A percentile compares a stretch with the other conserved stretches of the same genome.
phyloP scores from a whole-genome alignment of 495 filamentous ascomycete species.

The Lasiosphaeris hirsuta region DNA sequence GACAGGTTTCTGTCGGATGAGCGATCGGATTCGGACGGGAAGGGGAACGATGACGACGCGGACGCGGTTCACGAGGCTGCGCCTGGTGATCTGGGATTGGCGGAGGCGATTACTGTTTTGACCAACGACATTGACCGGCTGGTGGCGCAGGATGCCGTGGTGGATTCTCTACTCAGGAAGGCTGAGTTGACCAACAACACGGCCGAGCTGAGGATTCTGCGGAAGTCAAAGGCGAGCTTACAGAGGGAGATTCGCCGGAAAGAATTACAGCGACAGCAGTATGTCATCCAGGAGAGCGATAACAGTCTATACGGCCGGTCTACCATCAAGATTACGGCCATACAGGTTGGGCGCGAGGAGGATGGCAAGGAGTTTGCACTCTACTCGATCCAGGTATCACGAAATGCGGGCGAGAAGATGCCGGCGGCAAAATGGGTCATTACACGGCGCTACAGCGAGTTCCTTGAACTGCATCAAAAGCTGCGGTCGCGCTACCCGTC shows the following conservation, averaged over 20 bases:
- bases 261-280: constrained; percentile 94
- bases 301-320: constrained; percentile 95
- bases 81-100: constrained; percentile 89
- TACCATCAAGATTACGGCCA: constrained; percentile 81
- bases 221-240: constrained; percentile 90
- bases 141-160: constrained; percentile 79
- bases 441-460: constrained; percentile 87
- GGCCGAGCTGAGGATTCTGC: constrained; percentile 84
- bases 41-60: constrained; percentile 57
- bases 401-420: constrained; percentile 87
- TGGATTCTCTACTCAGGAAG: constrained; percentile 88
- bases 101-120: constrained; percentile 83
- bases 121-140: constrained; percentile 88
- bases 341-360: constrained; percentile 86
- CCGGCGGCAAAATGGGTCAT: constrained; percentile 79
- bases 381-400: constrained; percentile 87
- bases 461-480: constrained; percentile 90
- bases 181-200: constrained; percentile 96
- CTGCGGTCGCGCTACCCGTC: constrained; percentile 79
- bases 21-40: constrained; percentile 66
- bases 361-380: constrained; percentile 92
- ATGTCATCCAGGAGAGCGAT: constrained; percentile 95
- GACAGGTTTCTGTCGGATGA: constrained; percentile 84
- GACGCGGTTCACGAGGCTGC: constrained; percentile 93
- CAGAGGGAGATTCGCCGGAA: constrained; percentile 89